phyloP scores from a whole-genome alignment of 1,284 basidiomycete species.

The Lignosus rhinocerotis region DNA sequence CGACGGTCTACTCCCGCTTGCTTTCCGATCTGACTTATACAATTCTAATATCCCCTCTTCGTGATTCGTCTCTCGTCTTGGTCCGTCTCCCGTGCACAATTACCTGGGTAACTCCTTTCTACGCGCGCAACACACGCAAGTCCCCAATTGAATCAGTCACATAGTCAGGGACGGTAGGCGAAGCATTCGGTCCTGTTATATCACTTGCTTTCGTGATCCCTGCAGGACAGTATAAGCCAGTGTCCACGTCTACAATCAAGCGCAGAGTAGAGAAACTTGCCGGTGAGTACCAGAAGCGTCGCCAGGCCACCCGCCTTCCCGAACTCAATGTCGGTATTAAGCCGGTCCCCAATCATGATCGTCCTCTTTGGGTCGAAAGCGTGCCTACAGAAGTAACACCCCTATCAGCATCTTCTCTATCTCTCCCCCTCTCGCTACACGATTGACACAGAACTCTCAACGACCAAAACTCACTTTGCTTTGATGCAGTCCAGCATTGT shows the following conservation, averaged over 20 bases:
- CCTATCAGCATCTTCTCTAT: slow-evolving; percentile 5
- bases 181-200: slow-evolving; percentile 70
- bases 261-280: slow-evolving; percentile 39
- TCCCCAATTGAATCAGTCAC: slow-evolving; percentile 81
- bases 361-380: slow-evolving; percentile 83
- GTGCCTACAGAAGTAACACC: slow-evolving; percentile 53
- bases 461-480: slow-evolving; percentile 69
- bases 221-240: slow-evolving; percentile 31
- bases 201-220: slow-evolving; percentile 76
- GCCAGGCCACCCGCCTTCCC: slow-evolving; percentile 84
- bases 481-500: slow-evolving; percentile 96
- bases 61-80: neutral
- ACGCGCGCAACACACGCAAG: slow-evolving; percentile 42
- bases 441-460: neutral
- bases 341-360: slow-evolving; percentile 94
- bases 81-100: neutral
- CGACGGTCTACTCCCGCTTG: slow-evolving; percentile 2
- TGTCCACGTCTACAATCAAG: neutral
- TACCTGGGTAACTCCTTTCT: neutral
- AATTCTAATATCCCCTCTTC: neutral
- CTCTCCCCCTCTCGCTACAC: neutral
- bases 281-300: slow-evolving; percentile 93
- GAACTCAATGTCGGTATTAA: slow-evolving; percentile 95
- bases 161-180: slow-evolving; percentile 76
- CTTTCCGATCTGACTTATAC: slow-evolving; percentile 7